These are phyloP conservation scores for Pseudoturritis turrita DNA, from an alignment of 345 rosid genomes.

Conservation along the genomic window DNA sequence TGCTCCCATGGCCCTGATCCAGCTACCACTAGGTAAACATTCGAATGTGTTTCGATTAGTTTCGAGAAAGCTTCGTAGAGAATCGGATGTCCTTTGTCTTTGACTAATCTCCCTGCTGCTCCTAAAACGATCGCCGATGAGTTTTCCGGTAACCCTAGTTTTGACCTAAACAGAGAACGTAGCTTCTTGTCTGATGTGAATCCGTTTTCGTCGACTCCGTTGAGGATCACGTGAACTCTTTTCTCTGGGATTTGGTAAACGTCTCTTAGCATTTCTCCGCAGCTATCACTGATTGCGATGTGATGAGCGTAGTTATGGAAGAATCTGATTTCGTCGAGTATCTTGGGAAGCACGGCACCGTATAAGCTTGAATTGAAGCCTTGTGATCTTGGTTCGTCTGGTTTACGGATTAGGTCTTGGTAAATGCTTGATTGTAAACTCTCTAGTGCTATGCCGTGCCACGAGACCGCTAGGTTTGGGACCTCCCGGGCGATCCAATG, in stretches of 20 bases:
- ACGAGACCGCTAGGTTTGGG: constrained; percentile 69
- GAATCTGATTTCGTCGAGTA: constrained; percentile 77
- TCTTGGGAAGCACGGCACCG: constrained; percentile 59
- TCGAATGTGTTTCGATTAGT: constrained; percentile 34
- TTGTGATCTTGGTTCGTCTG: constrained; percentile 54
- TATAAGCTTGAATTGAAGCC: constrained; percentile 44
- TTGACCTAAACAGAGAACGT: constrained; percentile 57
- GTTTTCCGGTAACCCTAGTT: constrained; percentile 45
- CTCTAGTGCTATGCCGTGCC: constrained; percentile 96
- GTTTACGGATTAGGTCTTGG: constrained; percentile 70
- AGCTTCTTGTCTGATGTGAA: constrained; percentile 38
- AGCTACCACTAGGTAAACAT: constrained; percentile 61
- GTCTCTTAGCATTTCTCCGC: constrained; percentile 89
- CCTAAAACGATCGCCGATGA: constrained; percentile 63
- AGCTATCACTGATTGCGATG: constrained; percentile 87
- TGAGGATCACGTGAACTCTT: constrained; percentile 89
- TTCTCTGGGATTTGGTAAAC: constrained; percentile 74
- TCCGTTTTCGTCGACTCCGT: constrained; percentile 69
- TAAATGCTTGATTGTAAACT: constrained; percentile 70
- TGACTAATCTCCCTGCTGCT: constrained; percentile 82
- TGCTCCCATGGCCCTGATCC: constrained; percentile 92
- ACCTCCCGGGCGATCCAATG: constrained; percentile 60
- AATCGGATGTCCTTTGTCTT: constrained; percentile 89
- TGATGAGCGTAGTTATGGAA: constrained; percentile 77
- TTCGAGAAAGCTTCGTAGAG: constrained; percentile 59